phyloP scores from a whole-genome alignment of 768 basidiomycete genomes.

The Macrolepiota dolichaula region DNA sequence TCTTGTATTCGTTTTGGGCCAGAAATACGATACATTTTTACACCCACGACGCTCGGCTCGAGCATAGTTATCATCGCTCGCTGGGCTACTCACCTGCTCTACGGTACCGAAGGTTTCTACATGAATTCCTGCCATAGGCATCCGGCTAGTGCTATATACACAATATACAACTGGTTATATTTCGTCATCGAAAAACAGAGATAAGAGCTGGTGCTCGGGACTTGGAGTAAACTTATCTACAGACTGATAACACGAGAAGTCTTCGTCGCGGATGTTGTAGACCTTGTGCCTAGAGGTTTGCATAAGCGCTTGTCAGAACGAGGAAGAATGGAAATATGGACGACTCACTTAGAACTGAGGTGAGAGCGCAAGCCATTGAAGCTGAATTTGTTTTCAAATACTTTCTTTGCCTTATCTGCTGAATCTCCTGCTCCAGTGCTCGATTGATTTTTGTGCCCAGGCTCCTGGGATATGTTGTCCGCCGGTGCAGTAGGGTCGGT shows the following conservation, averaged over 20 bases:
- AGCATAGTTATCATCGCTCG: no score
- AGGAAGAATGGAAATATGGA: background rate
- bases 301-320: background rate
- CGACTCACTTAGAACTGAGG: slow-evolving; percentile 53
- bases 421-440: background rate
- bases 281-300: slow-evolving; percentile 38
- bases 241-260: background rate
- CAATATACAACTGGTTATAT: no score
- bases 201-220: no score
- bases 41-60: no score
- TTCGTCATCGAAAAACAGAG: no score
- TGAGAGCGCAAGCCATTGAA: slow-evolving; percentile 65
- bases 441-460: background rate
- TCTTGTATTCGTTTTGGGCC: no score
- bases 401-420: slow-evolving; percentile 7
- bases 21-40: no score
- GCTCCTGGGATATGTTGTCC: background rate
- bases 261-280: background rate
- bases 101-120: no score
- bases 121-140: no score
- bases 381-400: slow-evolving; percentile 27
- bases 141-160: no score
- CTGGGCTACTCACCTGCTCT: no score
- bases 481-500: background rate
- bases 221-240: background rate